phyloP scores from a whole-genome alignment of 176 grass and related monocot species.

The Oryza meridionalis region DNA sequence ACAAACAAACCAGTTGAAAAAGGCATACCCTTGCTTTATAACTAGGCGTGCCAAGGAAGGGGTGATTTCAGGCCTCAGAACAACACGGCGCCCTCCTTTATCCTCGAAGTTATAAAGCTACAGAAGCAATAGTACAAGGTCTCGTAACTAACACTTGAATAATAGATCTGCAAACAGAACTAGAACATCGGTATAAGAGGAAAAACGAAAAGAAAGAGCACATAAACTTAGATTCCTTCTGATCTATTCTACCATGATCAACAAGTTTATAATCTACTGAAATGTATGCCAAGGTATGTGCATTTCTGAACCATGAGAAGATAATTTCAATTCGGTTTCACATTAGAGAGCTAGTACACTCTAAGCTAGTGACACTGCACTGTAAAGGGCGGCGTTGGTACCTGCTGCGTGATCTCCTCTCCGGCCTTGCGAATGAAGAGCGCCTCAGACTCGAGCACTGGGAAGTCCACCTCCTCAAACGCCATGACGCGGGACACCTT shows the following conservation, averaged over 20 bases:
- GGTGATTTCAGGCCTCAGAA: slow-evolving; percentile 87
- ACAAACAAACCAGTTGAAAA: neutral
- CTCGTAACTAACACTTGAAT: neutral
- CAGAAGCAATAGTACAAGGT: neutral
- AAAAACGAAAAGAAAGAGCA: neutral
- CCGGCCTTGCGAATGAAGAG: slow-evolving; percentile 85
- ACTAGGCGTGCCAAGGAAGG: slow-evolving; percentile 88
- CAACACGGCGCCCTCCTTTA: slow-evolving; percentile 87
- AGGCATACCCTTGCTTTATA: slow-evolving; percentile 85
- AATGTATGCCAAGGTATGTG: neutral
- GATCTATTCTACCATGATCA: neutral
- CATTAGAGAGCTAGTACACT: neutral
- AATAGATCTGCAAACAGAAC: neutral
- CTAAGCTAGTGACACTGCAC: neutral
- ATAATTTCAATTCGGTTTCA: neutral
- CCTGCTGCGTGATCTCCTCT: slow-evolving; percentile 89
- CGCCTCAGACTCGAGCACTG: slow-evolving; percentile 86
- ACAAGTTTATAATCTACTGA: neutral
- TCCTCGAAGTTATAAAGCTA: slow-evolving; percentile 94
- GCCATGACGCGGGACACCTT: slow-evolving; percentile 72
- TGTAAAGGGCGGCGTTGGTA: neutral
- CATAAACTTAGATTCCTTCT: neutral
- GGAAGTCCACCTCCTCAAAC: slow-evolving; percentile 95
- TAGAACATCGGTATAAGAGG: neutral
- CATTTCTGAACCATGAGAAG: neutral